Evolutionary conservation across 2,329 filamentous ascomycete species (phyloP).

Genomic region (Sporothrix variecibatus): DNA sequence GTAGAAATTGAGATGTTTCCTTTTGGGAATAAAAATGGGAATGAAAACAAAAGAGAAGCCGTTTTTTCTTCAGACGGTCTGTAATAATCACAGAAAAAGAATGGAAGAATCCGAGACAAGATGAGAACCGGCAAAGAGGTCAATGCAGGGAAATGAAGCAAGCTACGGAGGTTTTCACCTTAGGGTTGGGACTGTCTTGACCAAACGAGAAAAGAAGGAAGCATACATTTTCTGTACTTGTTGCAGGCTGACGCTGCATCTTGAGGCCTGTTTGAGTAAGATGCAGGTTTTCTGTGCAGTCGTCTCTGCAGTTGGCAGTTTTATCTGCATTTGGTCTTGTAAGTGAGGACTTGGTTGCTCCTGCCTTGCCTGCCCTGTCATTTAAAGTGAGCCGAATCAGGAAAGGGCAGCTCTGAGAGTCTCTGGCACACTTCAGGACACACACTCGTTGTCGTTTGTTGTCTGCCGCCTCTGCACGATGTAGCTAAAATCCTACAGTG

Average conservation of each 20-base stretch:
- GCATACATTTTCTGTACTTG: not conserved
- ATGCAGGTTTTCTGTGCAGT: not conserved
- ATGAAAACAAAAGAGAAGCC: not conserved
- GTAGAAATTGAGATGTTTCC: not conserved
- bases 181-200: not conserved
- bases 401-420: not conserved
- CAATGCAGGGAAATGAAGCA: not conserved
- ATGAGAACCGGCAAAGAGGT: not conserved
- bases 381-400: not conserved
- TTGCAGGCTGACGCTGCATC: not conserved
- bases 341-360: not conserved
- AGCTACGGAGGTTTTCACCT: constrained; percentile 6
- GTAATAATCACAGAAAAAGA: not conserved
- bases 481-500: not conserved
- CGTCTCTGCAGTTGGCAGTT: not conserved
- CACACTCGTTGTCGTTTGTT: not conserved
- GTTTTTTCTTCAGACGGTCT: not conserved
- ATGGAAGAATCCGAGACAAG: not conserved
- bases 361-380: not conserved
- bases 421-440: not conserved
- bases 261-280: not conserved
- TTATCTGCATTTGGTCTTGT: too few species aligned
- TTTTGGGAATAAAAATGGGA: not conserved
- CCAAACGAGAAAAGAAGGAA: not conserved
- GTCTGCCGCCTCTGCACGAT: not conserved